These are phyloP conservation scores for Sphaceloma murrayae DNA, from an alignment of 2,329 filamentous ascomycete genomes.

Conservation along the genomic window DNA sequence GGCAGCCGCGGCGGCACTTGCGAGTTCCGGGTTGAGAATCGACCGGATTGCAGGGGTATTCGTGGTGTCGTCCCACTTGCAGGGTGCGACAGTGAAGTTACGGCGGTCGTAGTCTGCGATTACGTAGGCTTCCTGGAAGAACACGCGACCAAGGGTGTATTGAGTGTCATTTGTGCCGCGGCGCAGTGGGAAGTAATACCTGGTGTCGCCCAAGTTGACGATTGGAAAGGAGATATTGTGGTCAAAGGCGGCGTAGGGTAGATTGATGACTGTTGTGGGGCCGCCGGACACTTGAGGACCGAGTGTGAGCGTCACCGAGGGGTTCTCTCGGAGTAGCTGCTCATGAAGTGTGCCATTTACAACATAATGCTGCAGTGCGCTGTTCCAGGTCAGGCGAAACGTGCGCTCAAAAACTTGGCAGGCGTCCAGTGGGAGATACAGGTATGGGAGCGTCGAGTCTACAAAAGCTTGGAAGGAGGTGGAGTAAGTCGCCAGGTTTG, in stretches of 20 bases:
- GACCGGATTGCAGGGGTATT: slow-evolving; percentile 22
- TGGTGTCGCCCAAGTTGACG: slow-evolving; percentile 20
- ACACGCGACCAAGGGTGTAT: slow-evolving; percentile 30
- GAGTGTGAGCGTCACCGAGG: slow-evolving; percentile 30
- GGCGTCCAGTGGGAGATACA: slow-evolving; percentile 49
- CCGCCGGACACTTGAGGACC: slow-evolving; percentile 20
- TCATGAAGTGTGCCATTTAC: slow-evolving; percentile 28
- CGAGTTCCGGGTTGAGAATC: slow-evolving; percentile 24
- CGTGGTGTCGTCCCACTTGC: slow-evolving; percentile 26
- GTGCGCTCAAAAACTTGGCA: slow-evolving; percentile 30
- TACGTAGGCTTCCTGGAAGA: slow-evolving; percentile 33
- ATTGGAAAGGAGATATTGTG: slow-evolving; percentile 26
- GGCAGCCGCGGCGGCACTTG: slow-evolving; percentile 5
- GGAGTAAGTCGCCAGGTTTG: background rate
- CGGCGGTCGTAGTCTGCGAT: slow-evolving; percentile 30
- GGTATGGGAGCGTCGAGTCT: slow-evolving; percentile 54
- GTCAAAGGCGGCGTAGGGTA: slow-evolving; percentile 32
- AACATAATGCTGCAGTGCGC: slow-evolving; percentile 25
- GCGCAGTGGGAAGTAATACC: slow-evolving; percentile 30
- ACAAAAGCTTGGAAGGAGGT: slow-evolving; percentile 40
- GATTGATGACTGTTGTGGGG: slow-evolving; percentile 26
- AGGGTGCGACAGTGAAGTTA: slow-evolving; percentile 31
- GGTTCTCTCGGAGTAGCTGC: slow-evolving; percentile 22
- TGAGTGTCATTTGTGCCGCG: slow-evolving; percentile 28
- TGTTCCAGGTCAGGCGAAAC: slow-evolving; percentile 30